phyloP scores from a whole-genome alignment of 331 rosid species.

The Pyrus hybrid region DNA sequence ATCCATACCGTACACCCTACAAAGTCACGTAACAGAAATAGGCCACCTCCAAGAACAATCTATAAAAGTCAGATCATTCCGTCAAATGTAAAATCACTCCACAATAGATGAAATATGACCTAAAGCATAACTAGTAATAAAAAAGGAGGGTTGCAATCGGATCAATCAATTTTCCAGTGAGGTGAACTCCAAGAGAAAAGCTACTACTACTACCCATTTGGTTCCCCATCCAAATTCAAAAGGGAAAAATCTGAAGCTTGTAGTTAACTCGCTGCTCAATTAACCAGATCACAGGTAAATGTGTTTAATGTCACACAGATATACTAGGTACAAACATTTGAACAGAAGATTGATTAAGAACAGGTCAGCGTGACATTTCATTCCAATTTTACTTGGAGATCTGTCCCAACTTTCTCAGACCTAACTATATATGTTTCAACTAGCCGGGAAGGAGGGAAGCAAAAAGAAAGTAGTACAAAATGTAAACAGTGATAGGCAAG shows the following conservation, averaged over 20 bases:
- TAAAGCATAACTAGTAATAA: background rate
- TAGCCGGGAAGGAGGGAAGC: no score
- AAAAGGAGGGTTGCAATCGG: background rate
- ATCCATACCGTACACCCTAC: slow-evolving; percentile 64
- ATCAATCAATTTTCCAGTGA: background rate
- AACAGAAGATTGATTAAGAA: background rate
- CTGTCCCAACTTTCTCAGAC: no score
- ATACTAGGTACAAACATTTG: background rate
- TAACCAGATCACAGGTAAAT: background rate
- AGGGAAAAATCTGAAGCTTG: background rate
- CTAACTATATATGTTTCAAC: no score
- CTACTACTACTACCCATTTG: background rate
- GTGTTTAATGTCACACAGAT: background rate
- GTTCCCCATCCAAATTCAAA: background rate
- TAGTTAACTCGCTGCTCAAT: background rate
- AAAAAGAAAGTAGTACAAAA: background rate
- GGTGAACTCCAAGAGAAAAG: background rate
- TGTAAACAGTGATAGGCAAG: background rate
- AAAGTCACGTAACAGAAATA: background rate
- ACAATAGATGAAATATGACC: background rate
- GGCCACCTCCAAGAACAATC: background rate
- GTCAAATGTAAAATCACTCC: background rate
- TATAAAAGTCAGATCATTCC: background rate
- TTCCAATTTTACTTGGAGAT: no score
- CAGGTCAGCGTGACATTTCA: no score